Evolutionary conservation across 371 early-diverging fungal species (phyloP).

Genomic region (Cokeromyces recurvatus): DNA sequence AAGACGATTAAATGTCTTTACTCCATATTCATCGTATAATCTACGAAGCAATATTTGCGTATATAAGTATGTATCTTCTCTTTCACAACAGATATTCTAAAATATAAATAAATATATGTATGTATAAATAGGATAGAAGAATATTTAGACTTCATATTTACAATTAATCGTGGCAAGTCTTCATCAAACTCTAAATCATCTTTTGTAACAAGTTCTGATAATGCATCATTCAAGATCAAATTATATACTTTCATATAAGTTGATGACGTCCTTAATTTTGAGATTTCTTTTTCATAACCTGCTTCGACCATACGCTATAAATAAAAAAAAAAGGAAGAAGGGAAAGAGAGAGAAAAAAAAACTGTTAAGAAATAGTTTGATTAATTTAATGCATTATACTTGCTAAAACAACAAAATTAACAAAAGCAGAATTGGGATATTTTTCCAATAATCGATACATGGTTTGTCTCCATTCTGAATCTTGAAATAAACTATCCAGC

Average conservation of each 20-base stretch:
- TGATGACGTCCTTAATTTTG: constrained; percentile 58
- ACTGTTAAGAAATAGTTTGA: too few relatives aligned
- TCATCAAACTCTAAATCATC: constrained; percentile 56
- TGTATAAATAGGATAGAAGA: too few relatives aligned
- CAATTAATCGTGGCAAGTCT: constrained; percentile 40
- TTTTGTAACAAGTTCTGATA: constrained; percentile 46
- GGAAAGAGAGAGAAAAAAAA: too few relatives aligned
- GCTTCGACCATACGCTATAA: constrained; percentile 57
- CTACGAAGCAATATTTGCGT: constrained; percentile 55
- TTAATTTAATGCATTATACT: neutral
- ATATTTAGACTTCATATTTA: constrained; percentile 21
- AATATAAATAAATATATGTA: too few relatives aligned
- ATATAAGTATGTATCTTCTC: constrained; percentile 65
- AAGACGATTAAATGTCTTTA: constrained; percentile 48
- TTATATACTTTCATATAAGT: constrained; percentile 62
- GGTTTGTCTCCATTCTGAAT: constrained; percentile 57
- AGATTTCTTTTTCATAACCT: constrained; percentile 60
- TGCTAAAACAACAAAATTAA: constrained; percentile 62
- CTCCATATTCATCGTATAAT: constrained; percentile 47
- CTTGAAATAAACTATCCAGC: constrained; percentile 49
- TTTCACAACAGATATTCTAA: constrained; percentile 60
- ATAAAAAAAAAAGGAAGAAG: neutral
- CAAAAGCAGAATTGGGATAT: constrained; percentile 52
- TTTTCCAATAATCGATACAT: constrained; percentile 61
- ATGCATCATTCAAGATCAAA: constrained; percentile 49